Base-by-base conservation (phyloP, 1,284 basidiomycete genomes). In the Rugosomyces carneus region DNA sequence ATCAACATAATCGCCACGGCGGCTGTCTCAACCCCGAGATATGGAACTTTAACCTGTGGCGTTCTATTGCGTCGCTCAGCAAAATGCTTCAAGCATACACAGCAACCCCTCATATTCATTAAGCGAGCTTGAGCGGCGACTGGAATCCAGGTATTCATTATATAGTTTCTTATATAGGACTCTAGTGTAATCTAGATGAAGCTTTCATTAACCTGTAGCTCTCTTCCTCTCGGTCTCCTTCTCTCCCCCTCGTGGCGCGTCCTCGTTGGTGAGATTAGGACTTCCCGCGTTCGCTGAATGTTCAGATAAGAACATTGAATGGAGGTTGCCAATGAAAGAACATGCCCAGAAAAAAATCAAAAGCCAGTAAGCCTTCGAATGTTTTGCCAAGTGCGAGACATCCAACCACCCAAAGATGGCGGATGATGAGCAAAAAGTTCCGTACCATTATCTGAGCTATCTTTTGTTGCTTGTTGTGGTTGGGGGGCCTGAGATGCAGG, bases 401-500 rank as follows among this genome's bases (percentile, higher is more conserved):
- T 63, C 83, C 81, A 84, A 58, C 76, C 74, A 67, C 72, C 76
- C 58, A 63, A 64, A 55, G 76, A 69, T 55, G 78, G 66, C 64
- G 75, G 65, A 59, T 71, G 58, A 68, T 68, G 68, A 68, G 68
- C 68, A 69, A 81, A 84, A 71, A 73, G 73, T 67, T 60, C 67
- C 87, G 77, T 84, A 89, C 87, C 86, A 62, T 88, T 83, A 64
- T 80, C 69, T 45, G 37, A 38, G 65, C 69, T 61, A 64, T 67
- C 48, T 37, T 59, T 54, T 43, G 60, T 53, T 47, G 61, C 56
- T 44, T 64, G 62, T 39, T 59, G 57, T 21, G 58, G 47, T 41
- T 57, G 54, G 39, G 65, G 16, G 51, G 45, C 54, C 31, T 47
- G 21, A 40, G 58, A 53, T 42, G 64, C 42, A 40, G 57, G 51